Percentiles rank a stretch among this genome's conserved stretches.
Conservation (phyloP, 306 rosid species). For the Quillaja saponaria region DNA sequence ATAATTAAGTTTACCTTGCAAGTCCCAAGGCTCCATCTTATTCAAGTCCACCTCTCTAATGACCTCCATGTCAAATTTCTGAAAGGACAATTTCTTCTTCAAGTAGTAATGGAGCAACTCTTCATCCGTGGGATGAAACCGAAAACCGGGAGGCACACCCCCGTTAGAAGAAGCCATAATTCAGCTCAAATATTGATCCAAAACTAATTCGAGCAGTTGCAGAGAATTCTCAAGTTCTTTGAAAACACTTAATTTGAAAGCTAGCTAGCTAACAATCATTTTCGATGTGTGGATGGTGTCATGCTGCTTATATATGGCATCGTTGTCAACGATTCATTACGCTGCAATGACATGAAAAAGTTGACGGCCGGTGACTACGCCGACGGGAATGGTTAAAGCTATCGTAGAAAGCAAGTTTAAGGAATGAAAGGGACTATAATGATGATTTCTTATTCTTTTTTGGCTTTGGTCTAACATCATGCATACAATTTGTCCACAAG, state of each 20-base stretch:
- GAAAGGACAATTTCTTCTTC: slow-evolving; percentile 84
- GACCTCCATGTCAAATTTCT: slow-evolving; percentile 95
- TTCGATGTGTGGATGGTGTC: slow-evolving; percentile 36
- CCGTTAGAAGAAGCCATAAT: slow-evolving; percentile 72
- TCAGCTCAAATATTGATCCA: neutral
- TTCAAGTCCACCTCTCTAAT: slow-evolving; percentile 94
- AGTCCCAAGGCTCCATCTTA: slow-evolving; percentile 97
- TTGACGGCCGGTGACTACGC: slow-evolving; percentile 99
- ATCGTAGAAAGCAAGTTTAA: slow-evolving; percentile 67
- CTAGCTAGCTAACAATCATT: slow-evolving; percentile 17
- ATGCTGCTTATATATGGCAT: slow-evolving; percentile 43
- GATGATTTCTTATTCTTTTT: slow-evolving; percentile 25
- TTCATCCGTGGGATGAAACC: slow-evolving; percentile 95
- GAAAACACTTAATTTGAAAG: slow-evolving; percentile 19
- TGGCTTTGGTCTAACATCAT: slow-evolving; percentile 1
- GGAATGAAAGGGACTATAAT: slow-evolving; percentile 45
- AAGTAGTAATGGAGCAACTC: slow-evolving; percentile 87
- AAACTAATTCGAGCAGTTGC: neutral
- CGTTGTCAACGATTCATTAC: slow-evolving; percentile 52
- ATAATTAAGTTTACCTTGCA: slow-evolving; percentile 61
- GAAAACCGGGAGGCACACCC: slow-evolving; percentile 93
- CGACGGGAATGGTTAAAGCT: slow-evolving; percentile 80
- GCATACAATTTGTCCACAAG: slow-evolving; percentile 36
- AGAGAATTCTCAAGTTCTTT: neutral
- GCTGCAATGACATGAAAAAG: slow-evolving; percentile 42